A percentile compares a stretch with the other conserved stretches of the same genome.
phyloP scores from a whole-genome alignment of 2,329 filamentous ascomycete species.

The Pezicula carpinea region DNA sequence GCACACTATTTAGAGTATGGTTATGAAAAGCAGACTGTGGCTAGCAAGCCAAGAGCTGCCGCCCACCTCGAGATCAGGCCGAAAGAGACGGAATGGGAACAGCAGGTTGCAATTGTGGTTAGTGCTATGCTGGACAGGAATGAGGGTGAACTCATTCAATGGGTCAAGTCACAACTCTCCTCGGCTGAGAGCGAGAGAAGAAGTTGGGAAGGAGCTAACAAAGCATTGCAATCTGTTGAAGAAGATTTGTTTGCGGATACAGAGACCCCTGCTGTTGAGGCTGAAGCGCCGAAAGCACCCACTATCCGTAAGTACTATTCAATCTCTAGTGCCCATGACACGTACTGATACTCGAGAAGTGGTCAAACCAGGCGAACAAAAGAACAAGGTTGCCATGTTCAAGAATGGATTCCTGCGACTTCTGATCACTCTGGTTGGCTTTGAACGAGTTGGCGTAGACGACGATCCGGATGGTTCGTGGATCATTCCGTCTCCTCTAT shows the following conservation, averaged over 20 bases:
- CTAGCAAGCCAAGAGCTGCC: slow-evolving; percentile 62
- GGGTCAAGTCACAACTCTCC: slow-evolving; percentile 70
- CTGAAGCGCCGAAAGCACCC: slow-evolving; percentile 37
- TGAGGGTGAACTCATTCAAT: slow-evolving; percentile 70
- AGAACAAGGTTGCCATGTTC: slow-evolving; percentile 71
- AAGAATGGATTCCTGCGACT: slow-evolving; percentile 85
- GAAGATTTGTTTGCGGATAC: slow-evolving; percentile 32
- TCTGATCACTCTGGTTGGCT: slow-evolving; percentile 71
- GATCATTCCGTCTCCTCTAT: slow-evolving; percentile 66
- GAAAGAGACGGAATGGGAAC: slow-evolving; percentile 52
- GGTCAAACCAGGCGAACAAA: slow-evolving; percentile 52
- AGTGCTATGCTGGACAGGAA: slow-evolving; percentile 76
- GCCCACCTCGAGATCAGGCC: slow-evolving; percentile 81
- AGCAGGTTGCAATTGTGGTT: slow-evolving; percentile 73
- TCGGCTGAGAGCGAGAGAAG: slow-evolving; percentile 68
- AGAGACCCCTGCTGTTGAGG: slow-evolving; percentile 24
- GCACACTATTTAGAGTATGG: slow-evolving; percentile 88
- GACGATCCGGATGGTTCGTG: slow-evolving; percentile 75
- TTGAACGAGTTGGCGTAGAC: slow-evolving; percentile 50
- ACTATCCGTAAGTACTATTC: slow-evolving; percentile 46
- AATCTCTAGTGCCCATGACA: neutral
- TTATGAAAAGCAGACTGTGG: slow-evolving; percentile 71
- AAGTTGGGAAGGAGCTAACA: slow-evolving; percentile 70
- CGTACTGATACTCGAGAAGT: slow-evolving; percentile 21
- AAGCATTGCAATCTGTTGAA: slow-evolving; percentile 47